Evolutionary conservation across 1,284 basidiomycete species (phyloP).

Genomic region (Apiotrichum gamsii): DNA sequence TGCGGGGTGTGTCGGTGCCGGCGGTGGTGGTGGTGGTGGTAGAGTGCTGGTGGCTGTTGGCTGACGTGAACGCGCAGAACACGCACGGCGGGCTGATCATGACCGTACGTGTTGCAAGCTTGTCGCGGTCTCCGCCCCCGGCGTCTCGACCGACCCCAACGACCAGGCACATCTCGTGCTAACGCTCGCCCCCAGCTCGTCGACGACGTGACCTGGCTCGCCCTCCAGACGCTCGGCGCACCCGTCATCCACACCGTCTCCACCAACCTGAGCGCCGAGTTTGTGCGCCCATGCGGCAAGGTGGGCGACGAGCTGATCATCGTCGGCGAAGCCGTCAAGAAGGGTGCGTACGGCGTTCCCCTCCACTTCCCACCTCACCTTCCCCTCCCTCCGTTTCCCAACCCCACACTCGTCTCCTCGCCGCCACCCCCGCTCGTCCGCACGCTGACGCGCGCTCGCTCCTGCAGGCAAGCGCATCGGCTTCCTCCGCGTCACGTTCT

Average conservation of each 20-base stretch:
- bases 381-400: no score
- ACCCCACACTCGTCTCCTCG: no score
- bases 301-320: conserved; percentile 7
- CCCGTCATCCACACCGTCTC: conserved; percentile 5
- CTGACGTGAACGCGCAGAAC: background rate
- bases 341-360: conserved; percentile 9
- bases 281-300: conserved; percentile 8
- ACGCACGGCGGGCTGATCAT: conserved; percentile 13
- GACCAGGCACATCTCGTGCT: no score
- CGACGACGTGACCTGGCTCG: conserved; percentile 14
- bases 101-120: conserved; percentile 12
- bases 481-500: conserved; percentile 12
- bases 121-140: background rate
- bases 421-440: no score
- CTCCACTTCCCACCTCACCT: no score
- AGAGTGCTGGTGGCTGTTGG: no score
- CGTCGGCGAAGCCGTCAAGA: conserved; percentile 5
- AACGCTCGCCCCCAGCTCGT: conserved; percentile 8
- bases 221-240: conserved; percentile 6
- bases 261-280: conserved; percentile 15
- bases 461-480: conserved; percentile 7
- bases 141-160: background rate
- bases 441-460: no score
- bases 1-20: no score
- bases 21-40: no score